Base-by-base conservation (phyloP, 192 early-diverging fungal genomes). In the Mortierella claussenii region DNA sequence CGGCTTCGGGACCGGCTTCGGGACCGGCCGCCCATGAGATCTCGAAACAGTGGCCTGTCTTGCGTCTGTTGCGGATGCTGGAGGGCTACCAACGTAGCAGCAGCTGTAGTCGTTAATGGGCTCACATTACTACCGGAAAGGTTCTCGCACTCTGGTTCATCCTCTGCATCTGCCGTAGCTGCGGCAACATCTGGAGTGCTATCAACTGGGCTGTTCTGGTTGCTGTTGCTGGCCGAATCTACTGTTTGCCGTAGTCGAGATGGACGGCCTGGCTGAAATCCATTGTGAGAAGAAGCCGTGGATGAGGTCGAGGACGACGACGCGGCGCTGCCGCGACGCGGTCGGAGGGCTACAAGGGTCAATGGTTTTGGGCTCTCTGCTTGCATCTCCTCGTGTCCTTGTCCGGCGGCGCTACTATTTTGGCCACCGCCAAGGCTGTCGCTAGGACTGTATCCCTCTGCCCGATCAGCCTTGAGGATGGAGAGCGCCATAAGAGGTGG, bases 1-100 rank as follows among this genome's bases (percentile, higher is more conserved):
- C 20, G n/a, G n/a, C n/a, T n/a, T n/a, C n/a, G 54, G 49, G 53
- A 52, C 13, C 55, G 54, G 20, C 63, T 34, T 4, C 65, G 51
- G 30, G 46, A 36, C 26, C 40, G 40, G 18, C 55, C 55, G 8
- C 28, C 60, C 68, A 59, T 71, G 2, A 65, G 27, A 15, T 13
- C 75, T 18, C 65, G 68, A 6, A 68, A 66, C 24, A 61, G 65
- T 13, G 79, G 66, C 27, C 70, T 63, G 6, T 65, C 69, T 17
- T 4, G 46, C 31, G 55, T 43, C 5, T 32, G 60, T 18, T 21
- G 42, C n/a, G 21, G 54, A n/a, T 7, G 40, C 6, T n/a, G 8
- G n/a, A 20, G 45, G 17, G 8, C n/a, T n/a, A n/a, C n/a, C n/a
- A n/a, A n/a, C n/a, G n/a, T n/a, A n/a, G n/a, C n/a, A n/a, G n/a